phyloP scores from a whole-genome alignment of 257 asterid genomes.

The Fraxinus anomala region DNA sequence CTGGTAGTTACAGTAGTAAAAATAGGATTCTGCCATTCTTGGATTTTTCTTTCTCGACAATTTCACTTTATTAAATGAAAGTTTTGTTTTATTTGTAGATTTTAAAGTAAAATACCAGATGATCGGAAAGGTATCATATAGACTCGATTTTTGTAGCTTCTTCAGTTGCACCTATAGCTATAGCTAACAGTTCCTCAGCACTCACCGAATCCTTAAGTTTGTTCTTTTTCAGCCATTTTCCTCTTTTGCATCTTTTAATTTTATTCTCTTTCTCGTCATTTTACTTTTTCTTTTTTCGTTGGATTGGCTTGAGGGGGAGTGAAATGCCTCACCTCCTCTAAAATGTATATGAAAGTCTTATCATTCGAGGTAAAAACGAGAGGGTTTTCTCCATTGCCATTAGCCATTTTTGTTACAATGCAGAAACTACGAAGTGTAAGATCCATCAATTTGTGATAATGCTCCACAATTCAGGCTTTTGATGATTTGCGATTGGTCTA shows the following conservation, averaged over 20 bases:
- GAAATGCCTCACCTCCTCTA: not conserved
- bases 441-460: not conserved
- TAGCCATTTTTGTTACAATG: not conserved
- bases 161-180: not conserved
- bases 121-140: not conserved
- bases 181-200: not conserved
- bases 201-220: not conserved
- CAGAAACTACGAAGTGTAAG: not conserved
- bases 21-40: not conserved
- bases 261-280: not conserved
- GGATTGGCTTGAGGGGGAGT: not conserved
- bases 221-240: not conserved
- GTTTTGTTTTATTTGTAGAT: not conserved
- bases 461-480: not conserved
- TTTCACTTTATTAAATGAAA: not conserved
- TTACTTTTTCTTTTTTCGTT: not conserved
- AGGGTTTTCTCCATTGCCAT: not conserved
- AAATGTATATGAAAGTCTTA: not conserved
- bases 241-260: not conserved
- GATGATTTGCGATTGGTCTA: not conserved
- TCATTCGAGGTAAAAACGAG: not conserved
- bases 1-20: not conserved
- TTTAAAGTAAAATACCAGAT: not conserved
- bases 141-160: not conserved
- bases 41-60: not conserved